Evolutionary conservation across 129 eudicot species (phyloP), one percentile per base, ranked within the genome.

Genomic region (Flaveria trinervia): DNA sequence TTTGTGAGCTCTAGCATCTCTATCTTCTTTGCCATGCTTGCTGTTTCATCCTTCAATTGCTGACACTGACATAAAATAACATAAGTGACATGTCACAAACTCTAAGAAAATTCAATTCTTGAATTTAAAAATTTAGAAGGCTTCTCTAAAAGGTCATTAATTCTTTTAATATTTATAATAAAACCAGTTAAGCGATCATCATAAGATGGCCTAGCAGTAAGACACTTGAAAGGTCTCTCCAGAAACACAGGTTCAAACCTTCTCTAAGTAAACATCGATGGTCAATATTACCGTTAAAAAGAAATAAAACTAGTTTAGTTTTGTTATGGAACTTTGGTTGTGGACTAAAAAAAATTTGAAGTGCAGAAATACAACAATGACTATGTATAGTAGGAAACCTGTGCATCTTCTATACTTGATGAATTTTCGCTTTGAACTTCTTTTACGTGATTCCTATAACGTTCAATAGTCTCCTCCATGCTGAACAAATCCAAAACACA

Each of bases 401-500:
- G 96, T 68, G 85, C 78, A 72, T 89, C 79, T 71, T 89, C 88
- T 65, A 84, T 81, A 67, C 65, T 73, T 0, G 92, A 83, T 6
- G 85, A 81, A 30, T 72, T 85, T 66, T 85, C 89, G 6, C 79
- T 76, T 73, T 87, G 89, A 64, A 60, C 78, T 68, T 91, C 98
- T 79, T 86, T 89, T 14, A 79, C 70, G 36, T 89, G 92, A 75
- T 68, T 87, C 77, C 79, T 83, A 26, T 94, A 91, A 4, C 98
- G 96, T 71, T 86, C 88, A 10, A 94, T 91, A 5, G 92, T 94
- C 61, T 86, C 93, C 76, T 86, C 93, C 93, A 91, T 87, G 91
- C 97, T 94, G 89, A 76, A 52, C 45, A 85, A 44, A 61, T 80
- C 18, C 45, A 51, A 51, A 51, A 72, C 60, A 20, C 23, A 75